These are phyloP conservation scores for Aspergillus versicolor DNA, from an alignment of 2,329 filamentous ascomycete species.

Conservation along the genomic window DNA sequence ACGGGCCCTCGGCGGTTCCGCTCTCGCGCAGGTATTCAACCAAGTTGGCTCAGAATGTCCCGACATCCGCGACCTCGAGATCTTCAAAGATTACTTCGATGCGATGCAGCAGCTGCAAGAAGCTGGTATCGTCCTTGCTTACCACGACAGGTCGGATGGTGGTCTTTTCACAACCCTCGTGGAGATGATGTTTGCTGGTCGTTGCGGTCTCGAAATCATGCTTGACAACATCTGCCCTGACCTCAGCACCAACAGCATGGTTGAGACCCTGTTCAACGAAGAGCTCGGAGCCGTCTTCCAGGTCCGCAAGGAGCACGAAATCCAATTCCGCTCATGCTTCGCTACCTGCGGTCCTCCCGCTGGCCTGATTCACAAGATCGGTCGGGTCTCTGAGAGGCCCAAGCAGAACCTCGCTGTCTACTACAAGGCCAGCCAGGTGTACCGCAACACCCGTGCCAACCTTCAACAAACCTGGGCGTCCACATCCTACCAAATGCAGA, in stretches of 20 bases:
- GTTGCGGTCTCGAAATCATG: slow-evolving; percentile 82
- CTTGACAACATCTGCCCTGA: slow-evolving; percentile 66
- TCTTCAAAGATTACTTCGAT: slow-evolving; percentile 88
- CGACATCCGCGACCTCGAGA: slow-evolving; percentile 77
- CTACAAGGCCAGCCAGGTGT: slow-evolving; percentile 66
- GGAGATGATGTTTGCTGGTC: slow-evolving; percentile 98
- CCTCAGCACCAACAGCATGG: slow-evolving; percentile 61
- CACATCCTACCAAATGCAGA: slow-evolving; percentile 90
- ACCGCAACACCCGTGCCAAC: slow-evolving; percentile 66
- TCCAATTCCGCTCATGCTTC: slow-evolving; percentile 83
- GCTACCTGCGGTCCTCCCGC: slow-evolving; percentile 82
- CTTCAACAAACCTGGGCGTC: slow-evolving; percentile 86
- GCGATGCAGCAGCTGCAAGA: slow-evolving; percentile 71
- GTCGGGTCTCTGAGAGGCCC: slow-evolving; percentile 63
- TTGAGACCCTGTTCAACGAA: slow-evolving; percentile 89
- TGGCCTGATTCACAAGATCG: slow-evolving; percentile 80
- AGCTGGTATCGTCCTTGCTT: slow-evolving; percentile 75
- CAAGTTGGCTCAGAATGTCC: slow-evolving; percentile 82
- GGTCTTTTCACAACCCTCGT: slow-evolving; percentile 85
- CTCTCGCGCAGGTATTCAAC: slow-evolving; percentile 83
- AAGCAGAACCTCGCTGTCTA: slow-evolving; percentile 78
- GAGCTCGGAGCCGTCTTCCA: slow-evolving; percentile 97
- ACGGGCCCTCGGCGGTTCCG: slow-evolving; percentile 84
- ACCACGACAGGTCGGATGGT: slow-evolving; percentile 92
- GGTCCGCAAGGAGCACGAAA: slow-evolving; percentile 79